Conservation (phyloP, 176 grass and related monocot species). For the Juncus inflexus region DNA sequence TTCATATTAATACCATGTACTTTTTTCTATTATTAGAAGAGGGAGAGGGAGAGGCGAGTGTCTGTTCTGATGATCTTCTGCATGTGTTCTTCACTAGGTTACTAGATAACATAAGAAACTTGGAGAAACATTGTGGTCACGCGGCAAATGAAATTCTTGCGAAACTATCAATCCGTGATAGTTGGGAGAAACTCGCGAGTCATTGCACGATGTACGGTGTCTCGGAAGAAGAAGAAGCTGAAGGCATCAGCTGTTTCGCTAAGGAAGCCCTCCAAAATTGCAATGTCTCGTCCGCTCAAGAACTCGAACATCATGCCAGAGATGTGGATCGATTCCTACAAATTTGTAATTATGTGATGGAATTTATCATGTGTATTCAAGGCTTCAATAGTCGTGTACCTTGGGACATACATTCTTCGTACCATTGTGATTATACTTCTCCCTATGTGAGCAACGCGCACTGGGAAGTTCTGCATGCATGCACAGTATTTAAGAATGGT, state of each 20-base stretch:
- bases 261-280: background rate
- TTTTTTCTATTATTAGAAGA: too few relatives aligned
- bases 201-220: background rate
- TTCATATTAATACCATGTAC: too few relatives aligned
- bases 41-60: background rate
- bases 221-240: background rate
- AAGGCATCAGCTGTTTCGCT: background rate
- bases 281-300: background rate
- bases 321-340: background rate
- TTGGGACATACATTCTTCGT: background rate
- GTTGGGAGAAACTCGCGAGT: background rate
- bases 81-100: background rate
- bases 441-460: background rate
- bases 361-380: background rate
- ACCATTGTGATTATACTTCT: background rate
- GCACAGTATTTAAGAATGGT: background rate
- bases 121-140: background rate
- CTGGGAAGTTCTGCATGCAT: constrained; percentile 1
- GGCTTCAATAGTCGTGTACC: background rate
- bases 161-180: background rate
- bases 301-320: background rate
- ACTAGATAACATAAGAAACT: background rate
- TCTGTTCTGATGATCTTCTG: background rate
- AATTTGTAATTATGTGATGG: background rate
- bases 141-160: background rate